phyloP scores from a whole-genome alignment of 345 rosid species.

The Populus simonii region DNA sequence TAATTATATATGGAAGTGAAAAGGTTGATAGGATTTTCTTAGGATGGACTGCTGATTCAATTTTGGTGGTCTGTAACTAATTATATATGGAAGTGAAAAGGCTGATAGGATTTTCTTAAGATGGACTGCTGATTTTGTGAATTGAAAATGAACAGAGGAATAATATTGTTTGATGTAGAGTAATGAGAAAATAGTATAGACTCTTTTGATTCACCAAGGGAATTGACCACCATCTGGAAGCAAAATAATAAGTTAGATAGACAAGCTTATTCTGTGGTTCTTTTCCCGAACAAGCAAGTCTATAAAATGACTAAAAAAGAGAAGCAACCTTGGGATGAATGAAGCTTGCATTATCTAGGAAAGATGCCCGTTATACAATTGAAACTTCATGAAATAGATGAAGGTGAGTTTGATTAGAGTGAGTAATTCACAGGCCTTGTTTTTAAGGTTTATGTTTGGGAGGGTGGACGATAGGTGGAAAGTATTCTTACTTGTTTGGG shows the following conservation, averaged over 20 bases:
- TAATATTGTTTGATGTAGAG: neutral
- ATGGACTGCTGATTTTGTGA: neutral
- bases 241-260: neutral
- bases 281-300: neutral
- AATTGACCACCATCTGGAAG: neutral
- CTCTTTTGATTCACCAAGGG: neutral
- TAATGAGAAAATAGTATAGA: neutral
- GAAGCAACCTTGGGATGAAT: neutral
- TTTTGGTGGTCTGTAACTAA: neutral
- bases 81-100: neutral
- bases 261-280: neutral
- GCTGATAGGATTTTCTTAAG: neutral
- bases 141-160: neutral
- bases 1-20: neutral
- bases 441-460: neutral
- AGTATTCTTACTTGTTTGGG: neutral
- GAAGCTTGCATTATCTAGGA: neutral
- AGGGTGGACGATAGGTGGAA: neutral
- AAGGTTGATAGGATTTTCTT: neutral
- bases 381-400: neutral
- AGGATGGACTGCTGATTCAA: neutral
- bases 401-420: neutral
- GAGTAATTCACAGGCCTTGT: neutral
- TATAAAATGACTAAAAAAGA: neutral
- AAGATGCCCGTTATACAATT: neutral